Base-by-base conservation (phyloP, 192 early-diverging fungal genomes). In the Bifiguratus adelaidae region DNA sequence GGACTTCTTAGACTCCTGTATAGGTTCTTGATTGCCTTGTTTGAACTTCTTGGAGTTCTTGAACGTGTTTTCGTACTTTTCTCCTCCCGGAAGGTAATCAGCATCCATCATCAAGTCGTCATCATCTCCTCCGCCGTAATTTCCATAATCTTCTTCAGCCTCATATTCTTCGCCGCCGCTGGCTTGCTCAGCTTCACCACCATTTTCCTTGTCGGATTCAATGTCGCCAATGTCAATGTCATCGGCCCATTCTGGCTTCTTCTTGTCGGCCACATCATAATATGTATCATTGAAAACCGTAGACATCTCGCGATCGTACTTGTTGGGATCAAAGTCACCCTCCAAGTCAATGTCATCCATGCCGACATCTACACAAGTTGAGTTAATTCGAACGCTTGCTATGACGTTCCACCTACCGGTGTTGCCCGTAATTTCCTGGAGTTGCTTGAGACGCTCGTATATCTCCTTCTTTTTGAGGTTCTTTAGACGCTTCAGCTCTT, bases 401-500 rank as follows among this genome's bases (percentile, higher is more conserved):
- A 29, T n/a, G 18, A 50, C 5, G 15, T 1, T 5, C 47, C 18
- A 30, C 41, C 30, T 67, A 65, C 66, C 67, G 25, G 56, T 60
- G 54, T 84, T 85, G 30, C 83, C 85, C 15, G 85, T 86, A 35
- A 95, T 89, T 41, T 85, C 75, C 58, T 86, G 78, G 50, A 98
- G 94, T 60, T 89, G 76, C 43, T 78, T 70, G 25, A 98, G 71
- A 27, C 83, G 80, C 27, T 83, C 73, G 26, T 76, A 65, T 41
- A 96, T 85, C 52, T 91, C 89, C 61, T 81, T 77, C 58, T 80
- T 88, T 76, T 95, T 96, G 32, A 86, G 61, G 58, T 92, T 93
- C 77, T 92, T 92, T 32, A 94, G 62, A 41, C 86, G 77, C 60
- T 91, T 91, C 23, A 96, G 75, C 55, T 95, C 92, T 56, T 96